Evolutionary conservation across 2,329 filamentous ascomycete species (phyloP), one percentile per base, ranked within the genome.

Genomic region (Ceratocystiopsis minuta): DNA sequence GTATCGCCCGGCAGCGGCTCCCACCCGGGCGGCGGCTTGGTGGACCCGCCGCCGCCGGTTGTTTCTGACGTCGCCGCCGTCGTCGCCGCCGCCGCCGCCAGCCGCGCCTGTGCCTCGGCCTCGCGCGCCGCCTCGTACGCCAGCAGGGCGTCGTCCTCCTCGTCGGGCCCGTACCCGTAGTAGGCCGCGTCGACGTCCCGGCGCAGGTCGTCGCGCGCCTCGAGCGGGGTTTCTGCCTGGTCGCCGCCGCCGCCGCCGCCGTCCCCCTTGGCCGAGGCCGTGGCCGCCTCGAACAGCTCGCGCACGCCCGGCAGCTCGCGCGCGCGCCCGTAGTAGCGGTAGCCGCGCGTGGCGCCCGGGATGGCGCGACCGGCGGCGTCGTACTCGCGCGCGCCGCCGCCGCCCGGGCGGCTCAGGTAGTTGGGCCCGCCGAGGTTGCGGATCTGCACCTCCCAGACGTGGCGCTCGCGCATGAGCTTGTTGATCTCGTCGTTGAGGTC

Each of bases 401-500:
- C 5, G 74, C 42, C 73, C 6, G 36, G 34, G 1, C 36, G 37
- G 28, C 86, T 71, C 80, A 90, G 93, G 60, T 96, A 98, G 61
- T 96, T 96, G 28, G 90, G 90, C 3, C 90, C 90, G n/a, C 90
- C 90, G 18, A 96, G 60, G 54, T 93, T 92, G 45, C 87, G 74
- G 52, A 98, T 95, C 62, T 95, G 86, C 52, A 90, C 75, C 67
- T 98, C 90, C 90, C 90, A 98, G 72, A 93, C 87, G 70, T 92
- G 86, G 63, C 98, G 98, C 66, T 98, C 90, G 49, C 86, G 78
- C 84, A 98, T 95, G 48, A 94, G 72, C 64, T 94, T 93, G 68
- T 98, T 98, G 68, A 98, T 93, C 63, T 98, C 90, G 60, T 98
- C 90, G 65, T 98, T 98, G 57, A 98, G 68, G 61, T 98, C 90